Percentiles rank a stretch among this genome's conserved stretches.
phyloP scores from a whole-genome alignment of 1,284 basidiomycete species.

The Tilletia setariae region DNA sequence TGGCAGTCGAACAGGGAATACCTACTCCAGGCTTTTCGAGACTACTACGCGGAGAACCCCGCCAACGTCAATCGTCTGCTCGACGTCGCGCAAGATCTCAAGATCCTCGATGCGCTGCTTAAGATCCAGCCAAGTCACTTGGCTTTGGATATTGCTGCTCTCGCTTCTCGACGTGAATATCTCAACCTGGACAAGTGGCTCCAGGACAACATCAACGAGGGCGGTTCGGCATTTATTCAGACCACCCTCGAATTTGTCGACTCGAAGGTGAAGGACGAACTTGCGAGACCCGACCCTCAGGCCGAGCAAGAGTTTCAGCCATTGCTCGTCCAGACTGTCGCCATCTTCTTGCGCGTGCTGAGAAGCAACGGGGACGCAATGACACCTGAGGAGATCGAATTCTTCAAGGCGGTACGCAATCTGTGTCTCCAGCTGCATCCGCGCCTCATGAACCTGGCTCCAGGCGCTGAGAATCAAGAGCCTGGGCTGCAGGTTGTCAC shows the following conservation, averaged over 20 bases:
- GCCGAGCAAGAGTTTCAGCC: slow-evolving; percentile 49
- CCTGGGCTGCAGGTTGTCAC: slow-evolving; percentile 86
- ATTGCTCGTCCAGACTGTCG: slow-evolving; percentile 49
- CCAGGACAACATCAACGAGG: slow-evolving; percentile 72
- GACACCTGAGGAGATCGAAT: slow-evolving; percentile 70
- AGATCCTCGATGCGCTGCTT: slow-evolving; percentile 82
- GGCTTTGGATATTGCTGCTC: slow-evolving; percentile 77
- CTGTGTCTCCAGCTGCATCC: slow-evolving; percentile 93
- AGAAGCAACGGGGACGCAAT: slow-evolving; percentile 55
- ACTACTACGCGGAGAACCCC: slow-evolving; percentile 87
- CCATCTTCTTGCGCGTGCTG: slow-evolving; percentile 49
- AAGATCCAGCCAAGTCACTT: slow-evolving; percentile 80
- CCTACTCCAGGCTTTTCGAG: slow-evolving; percentile 78
- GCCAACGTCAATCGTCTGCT: slow-evolving; percentile 89
- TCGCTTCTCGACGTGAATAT: slow-evolving; percentile 87
- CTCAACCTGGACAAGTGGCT: slow-evolving; percentile 96
- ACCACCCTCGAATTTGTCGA: slow-evolving; percentile 58
- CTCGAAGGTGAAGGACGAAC: slow-evolving; percentile 48
- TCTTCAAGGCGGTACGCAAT: slow-evolving; percentile 88
- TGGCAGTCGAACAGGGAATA: slow-evolving; percentile 85
- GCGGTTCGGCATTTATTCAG: slow-evolving; percentile 80
- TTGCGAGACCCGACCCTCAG: slow-evolving; percentile 49
- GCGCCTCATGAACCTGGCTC: slow-evolving; percentile 89
- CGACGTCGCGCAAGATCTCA: slow-evolving; percentile 91
- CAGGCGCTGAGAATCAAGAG: slow-evolving; percentile 75